phyloP scores from a whole-genome alignment of 1,284 basidiomycete species.

The Afroboletus lepidellus region DNA sequence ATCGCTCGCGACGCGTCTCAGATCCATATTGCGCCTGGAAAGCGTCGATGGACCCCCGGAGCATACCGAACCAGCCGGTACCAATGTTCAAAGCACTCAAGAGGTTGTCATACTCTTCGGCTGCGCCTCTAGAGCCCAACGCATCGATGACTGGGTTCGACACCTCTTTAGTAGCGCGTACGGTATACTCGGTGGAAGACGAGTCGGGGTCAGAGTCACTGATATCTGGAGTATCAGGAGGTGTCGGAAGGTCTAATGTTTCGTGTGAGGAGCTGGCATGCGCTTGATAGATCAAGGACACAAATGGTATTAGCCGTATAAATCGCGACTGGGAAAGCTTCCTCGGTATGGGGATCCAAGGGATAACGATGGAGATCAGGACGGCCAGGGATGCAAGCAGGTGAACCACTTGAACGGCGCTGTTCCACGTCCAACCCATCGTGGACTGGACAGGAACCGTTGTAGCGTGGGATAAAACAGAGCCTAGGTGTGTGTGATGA shows the following conservation, averaged over 20 bases:
- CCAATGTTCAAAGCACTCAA: conserved; percentile 43
- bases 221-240: conserved; percentile 21
- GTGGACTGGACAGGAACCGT: conserved; percentile 9
- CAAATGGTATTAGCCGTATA: conserved; percentile 28
- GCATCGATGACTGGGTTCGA: conserved; percentile 35
- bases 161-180: conserved; percentile 19
- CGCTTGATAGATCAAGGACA: conserved; percentile 9
- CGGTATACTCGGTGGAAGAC: conserved; percentile 31
- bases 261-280: conserved; percentile 5
- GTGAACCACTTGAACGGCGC: conserved; percentile 57
- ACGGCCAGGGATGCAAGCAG: conserved; percentile 61
- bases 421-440: conserved; percentile 44
- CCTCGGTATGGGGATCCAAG: conserved; percentile 42
- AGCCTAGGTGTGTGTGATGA: conserved; percentile 38
- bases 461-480: conserved; percentile 36
- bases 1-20: conserved; percentile 46
- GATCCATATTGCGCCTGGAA: conserved; percentile 31
- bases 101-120: conserved; percentile 40
- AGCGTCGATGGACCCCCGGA: conserved; percentile 34
- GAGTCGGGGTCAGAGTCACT: conserved; percentile 33
- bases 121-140: conserved; percentile 37
- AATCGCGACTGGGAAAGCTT: conserved; percentile 20
- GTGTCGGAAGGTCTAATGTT: conserved; percentile 21
- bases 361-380: conserved; percentile 54
- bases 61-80: conserved; percentile 40